Evolutionary conservation across 768 basidiomycete genomes (phyloP), one percentile per base, ranked within the genome.

Genomic region (Bullera alba): DNA sequence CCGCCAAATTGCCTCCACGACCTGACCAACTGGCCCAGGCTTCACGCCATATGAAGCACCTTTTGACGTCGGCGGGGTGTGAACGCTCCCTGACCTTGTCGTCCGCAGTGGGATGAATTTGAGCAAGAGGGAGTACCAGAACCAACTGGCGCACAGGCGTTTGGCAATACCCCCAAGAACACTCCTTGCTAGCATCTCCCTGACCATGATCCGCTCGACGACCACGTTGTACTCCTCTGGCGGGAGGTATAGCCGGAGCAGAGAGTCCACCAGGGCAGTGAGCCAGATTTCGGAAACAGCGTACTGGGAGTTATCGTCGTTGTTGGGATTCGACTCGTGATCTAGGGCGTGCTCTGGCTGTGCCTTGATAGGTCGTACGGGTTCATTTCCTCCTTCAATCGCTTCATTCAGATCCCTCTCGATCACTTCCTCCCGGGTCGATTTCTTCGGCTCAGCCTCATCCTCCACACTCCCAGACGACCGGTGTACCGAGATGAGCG

Each of bases 61-160:
- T n/a, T n/a, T n/a, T n/a, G n/a, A n/a, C n/a, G n/a, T n/a, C n/a
- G n/a, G n/a, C n/a, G n/a, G n/a, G n/a, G n/a, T n/a, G n/a, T n/a
- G n/a, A n/a, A n/a, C n/a, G n/a, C n/a, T n/a, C n/a, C n/a, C n/a
- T n/a, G n/a, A n/a, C n/a, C n/a, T n/a, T n/a, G n/a, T n/a, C n/a
- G n/a, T n/a, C n/a, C n/a, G n/a, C n/a, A n/a, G n/a, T n/a, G n/a
- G n/a, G n/a, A n/a, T n/a, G 2, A 84, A 69, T 60, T 83, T 81
- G 29, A 92, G 75, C 10, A 85, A 75, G 2, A 79, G 63, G 61
- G 77, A 81, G 51, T 89, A 82, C 39, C 93, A 79, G 69, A 95
- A 96, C 90, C 92, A 96, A 0, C 87, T 85, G 67, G 95, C 85
- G 5, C 81, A 79, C 44, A 93, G 69, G 58, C 80, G 82, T 26